Evolutionary conservation across 352 stramenopile genomes (phyloP), one percentile per base, ranked within the genome.

Genomic region (Phytophthora sojae): DNA sequence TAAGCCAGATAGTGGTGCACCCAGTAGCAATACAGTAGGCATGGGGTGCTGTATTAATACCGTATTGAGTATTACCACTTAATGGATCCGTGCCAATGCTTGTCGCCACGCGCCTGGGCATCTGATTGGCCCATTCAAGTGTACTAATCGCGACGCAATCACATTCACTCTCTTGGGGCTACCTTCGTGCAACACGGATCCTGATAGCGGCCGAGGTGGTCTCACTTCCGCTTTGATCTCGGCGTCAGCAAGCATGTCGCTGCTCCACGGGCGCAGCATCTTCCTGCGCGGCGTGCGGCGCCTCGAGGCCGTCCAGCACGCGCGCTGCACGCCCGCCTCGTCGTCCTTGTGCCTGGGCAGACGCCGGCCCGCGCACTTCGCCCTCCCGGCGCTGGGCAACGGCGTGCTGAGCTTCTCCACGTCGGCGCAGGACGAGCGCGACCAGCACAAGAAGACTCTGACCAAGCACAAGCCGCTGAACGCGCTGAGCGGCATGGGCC

Each of bases 211-310:
- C 42, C 9, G 12, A 42, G 49, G 49, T 30, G 19, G 12, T 19
- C 23, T 21, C 57, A 69, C 42, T 69, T 63, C 30, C 5, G n/a
- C 56, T 53, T 12, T 30, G 26, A 19, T 26, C 19, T 12, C n/a
- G 19, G 35, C 35, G 35, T 42, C 9, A 42, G 5, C 12, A 42
- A 56, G 50, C 29, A 86, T 86, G 78, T 71, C 78, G 52, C 61
- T 85, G 67, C 61, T 88, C 39, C 76, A 83, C 45, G 70, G 69
- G 0, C 76, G 76, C 44, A 85, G 73, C 65, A 65, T 84, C 55
- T 65, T 85, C 59, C 55, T 84, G 65, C 73, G 76, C 61, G 67
- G 73, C 57, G 67, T 77, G 69, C 73, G 76, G 53, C 70, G 64
- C 14, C 65, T 83, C 21, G 53, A 65, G 15, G 65, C 63, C 21